Base-by-base conservation (phyloP, 2,329 filamentous ascomycete genomes). In the Leptographium lundbergii region DNA sequence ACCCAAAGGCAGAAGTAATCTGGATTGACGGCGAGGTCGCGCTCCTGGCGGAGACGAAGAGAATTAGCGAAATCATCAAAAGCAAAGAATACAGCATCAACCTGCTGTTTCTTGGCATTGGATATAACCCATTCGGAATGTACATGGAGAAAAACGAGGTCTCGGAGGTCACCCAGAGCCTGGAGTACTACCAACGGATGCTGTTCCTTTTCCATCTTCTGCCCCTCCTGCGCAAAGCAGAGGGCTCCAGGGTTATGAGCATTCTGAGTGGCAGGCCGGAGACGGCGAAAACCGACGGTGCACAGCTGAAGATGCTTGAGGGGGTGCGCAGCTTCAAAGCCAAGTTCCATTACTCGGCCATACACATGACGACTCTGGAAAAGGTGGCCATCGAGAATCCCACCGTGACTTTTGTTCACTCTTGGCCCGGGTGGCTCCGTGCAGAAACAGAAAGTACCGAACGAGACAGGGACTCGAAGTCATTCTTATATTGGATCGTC, bases 131-230 rank as follows among this genome's bases (percentile, higher is more conserved):
- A 1, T 72, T 76, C 13, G 70, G 69, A 19, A 57, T 32, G 5
- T 70, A 73, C 10, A 60, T 27, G 6, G 59, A 63, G 14, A 54
- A 59, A 13, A 48, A 51, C 51, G 58, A 57, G 27, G 56, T 55
- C 24, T 10, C 58, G 13, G 48, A 58, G 36, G 32, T 53, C 4
- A 34, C 32, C 9, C 36, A 48, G 24, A 59, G 36, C 17, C 63
- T 78, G 27, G 66, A 67, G 45, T 77, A 74, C 65, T 77, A 77
- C 68, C 69, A 70, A 3, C 71, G 75, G 6, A 70, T 77, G n/a
- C 66, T 73, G 2, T 75, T 75, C 61, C 63, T 72, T 34, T 62
- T 65, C 17, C 66, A 70, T 32, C 70, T 78, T 4, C 70, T 77
- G 7, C 74, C 76, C 0, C 66, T 74, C 0, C 67, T 79, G 0